Evolutionary conservation across 2,329 filamentous ascomycete species (phyloP).

Genomic region (Paramyrothecium roridum): DNA sequence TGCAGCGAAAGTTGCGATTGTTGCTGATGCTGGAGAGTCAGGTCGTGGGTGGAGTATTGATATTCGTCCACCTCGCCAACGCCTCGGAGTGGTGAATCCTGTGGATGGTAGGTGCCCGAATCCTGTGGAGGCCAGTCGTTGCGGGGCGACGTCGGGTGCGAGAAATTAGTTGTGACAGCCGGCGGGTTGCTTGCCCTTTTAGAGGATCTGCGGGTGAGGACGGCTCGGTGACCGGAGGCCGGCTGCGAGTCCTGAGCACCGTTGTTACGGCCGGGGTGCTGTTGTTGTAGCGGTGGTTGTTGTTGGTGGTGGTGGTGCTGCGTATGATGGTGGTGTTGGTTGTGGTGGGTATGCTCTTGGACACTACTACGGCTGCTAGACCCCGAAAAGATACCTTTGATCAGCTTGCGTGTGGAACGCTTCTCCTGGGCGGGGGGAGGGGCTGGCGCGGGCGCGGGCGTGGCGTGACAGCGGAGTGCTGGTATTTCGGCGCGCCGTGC

Average conservation of each 20-base stretch:
- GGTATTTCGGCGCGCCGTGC: conserved; percentile 10
- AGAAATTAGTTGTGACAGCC: conserved; percentile 37
- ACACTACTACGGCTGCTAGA: conserved; percentile 25
- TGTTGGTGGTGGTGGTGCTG: conserved; percentile 21
- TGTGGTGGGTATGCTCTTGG: conserved; percentile 15
- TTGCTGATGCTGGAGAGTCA: conserved; percentile 29
- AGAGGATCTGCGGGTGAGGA: conserved; percentile 52
- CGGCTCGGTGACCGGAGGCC: conserved; percentile 46
- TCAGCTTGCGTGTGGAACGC: conserved; percentile 49
- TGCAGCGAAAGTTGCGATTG: neutral
- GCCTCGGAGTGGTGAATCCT: conserved; percentile 40
- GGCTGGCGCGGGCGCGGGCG: conserved; percentile 25
- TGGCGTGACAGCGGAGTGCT: conserved; percentile 14
- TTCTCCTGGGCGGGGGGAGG: conserved; percentile 34
- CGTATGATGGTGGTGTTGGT: conserved; percentile 20
- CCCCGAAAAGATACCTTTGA: conserved; percentile 51
- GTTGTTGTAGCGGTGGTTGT: conserved; percentile 20
- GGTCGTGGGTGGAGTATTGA: conserved; percentile 29
- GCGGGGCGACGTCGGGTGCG: conserved; percentile 13
- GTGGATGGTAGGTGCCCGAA: neutral
- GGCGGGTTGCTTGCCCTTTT: conserved; percentile 53
- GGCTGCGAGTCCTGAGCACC: conserved; percentile 8
- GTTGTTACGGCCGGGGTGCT: conserved; percentile 21
- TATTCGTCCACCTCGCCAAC: conserved; percentile 37
- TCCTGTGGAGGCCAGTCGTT: conserved; percentile 4